Conservation (phyloP, 2,329 filamentous ascomycete genomes). For the Grosmannia clavigera region DNA sequence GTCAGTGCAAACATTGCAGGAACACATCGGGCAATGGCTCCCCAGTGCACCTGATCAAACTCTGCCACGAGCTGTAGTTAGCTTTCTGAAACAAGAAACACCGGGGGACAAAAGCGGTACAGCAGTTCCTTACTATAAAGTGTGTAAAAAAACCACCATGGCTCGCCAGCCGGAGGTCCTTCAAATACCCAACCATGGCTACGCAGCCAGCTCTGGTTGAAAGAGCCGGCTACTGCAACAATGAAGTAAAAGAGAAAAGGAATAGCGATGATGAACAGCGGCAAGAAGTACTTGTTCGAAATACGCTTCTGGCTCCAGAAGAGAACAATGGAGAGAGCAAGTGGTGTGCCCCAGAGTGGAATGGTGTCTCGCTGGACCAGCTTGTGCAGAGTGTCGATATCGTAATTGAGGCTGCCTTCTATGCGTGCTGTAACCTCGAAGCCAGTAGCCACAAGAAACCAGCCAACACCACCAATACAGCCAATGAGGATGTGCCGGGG, state of each 20-base stretch:
- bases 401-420: conserved; percentile 73
- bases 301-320: conserved; percentile 66
- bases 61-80: conserved; percentile 37
- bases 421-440: conserved; percentile 87
- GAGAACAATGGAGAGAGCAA: conserved; percentile 62
- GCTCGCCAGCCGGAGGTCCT: conserved; percentile 69
- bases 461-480: conserved; percentile 93
- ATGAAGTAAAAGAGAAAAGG: conserved; percentile 68
- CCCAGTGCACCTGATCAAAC: conserved; percentile 70
- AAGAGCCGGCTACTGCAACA: conserved; percentile 53
- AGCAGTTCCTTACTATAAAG: conserved; percentile 60
- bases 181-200: conserved; percentile 82
- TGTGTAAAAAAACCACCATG: conserved; percentile 97
- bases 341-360: conserved; percentile 70
- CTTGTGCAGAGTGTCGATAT: conserved; percentile 61
- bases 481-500: conserved; percentile 92
- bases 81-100: conserved; percentile 2
- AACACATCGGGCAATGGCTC: conserved; percentile 68
- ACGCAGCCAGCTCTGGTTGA: conserved; percentile 57
- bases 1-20: conserved; percentile 95
- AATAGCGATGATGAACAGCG: conserved; percentile 72
- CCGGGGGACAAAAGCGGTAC: conserved; percentile 17
- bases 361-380: conserved; percentile 64
- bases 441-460: conserved; percentile 84
- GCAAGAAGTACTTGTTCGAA: conserved; percentile 74